A percentile compares a stretch with the other conserved stretches of the same genome.
Conservation (phyloP, 1,139 yeast genomes). For the Candida sp. region DNA sequence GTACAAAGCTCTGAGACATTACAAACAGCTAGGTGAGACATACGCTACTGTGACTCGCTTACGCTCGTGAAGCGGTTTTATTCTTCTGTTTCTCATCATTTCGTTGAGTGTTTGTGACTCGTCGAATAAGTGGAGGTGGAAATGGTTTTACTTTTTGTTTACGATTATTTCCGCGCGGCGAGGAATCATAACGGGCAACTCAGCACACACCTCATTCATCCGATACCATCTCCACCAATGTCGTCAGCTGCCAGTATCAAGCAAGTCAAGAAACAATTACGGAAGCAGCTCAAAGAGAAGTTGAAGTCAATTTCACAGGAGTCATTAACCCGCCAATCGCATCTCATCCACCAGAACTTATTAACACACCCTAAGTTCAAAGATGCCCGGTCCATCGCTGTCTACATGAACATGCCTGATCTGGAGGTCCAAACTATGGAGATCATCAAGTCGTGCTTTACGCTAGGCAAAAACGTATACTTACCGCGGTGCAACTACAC, state of each 20-base stretch:
- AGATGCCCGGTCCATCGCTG: conserved; percentile 53
- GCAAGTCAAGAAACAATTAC: conserved; percentile 20
- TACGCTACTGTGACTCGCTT: conserved; percentile 19
- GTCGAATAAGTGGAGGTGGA: not conserved
- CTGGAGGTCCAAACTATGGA: conserved; percentile 62
- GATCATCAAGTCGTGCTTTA: conserved; percentile 55
- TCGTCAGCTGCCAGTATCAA: conserved; percentile 10
- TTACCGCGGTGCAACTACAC: conserved; percentile 51
- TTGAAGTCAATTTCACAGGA: conserved; percentile 18
- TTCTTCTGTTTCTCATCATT: conserved; percentile 13
- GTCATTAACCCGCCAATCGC: conserved; percentile 22
- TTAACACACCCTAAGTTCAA: conserved; percentile 38
- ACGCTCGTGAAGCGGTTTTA: conserved; percentile 16
- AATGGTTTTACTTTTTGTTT: not conserved
- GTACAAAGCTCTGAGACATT: not conserved
- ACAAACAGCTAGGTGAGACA: conserved; percentile 4
- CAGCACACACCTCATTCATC: not conserved
- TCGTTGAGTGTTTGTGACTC: not conserved
- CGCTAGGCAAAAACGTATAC: conserved; percentile 46
- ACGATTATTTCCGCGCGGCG: too few relatives aligned
- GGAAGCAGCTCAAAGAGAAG: conserved; percentile 21
- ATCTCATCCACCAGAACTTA: conserved; percentile 30
- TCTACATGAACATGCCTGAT: conserved; percentile 70
- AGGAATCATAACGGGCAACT: too few relatives aligned
- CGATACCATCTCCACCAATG: not conserved